Conservation (phyloP, 805 yeast genomes). For the Hanseniaspora nectarophila region DNA sequence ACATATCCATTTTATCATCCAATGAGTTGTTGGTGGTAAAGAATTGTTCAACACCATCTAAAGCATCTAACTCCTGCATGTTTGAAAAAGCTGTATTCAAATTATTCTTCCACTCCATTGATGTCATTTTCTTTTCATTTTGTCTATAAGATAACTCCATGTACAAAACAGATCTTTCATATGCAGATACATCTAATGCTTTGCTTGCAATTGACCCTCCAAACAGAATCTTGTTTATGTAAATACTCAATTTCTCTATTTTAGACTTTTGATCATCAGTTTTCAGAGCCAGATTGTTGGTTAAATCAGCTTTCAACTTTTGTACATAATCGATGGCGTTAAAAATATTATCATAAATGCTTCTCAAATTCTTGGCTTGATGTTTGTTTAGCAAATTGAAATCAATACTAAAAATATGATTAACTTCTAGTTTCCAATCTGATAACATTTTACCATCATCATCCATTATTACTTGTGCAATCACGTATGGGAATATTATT, state of each 20-base stretch:
- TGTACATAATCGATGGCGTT: slow-evolving; percentile 70
- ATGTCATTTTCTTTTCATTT: slow-evolving; percentile 19
- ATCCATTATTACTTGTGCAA: slow-evolving; percentile 49
- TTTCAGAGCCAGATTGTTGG: slow-evolving; percentile 27
- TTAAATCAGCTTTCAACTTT: slow-evolving; percentile 46
- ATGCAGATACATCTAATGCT: slow-evolving; percentile 72
- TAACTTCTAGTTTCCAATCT: slow-evolving; percentile 43
- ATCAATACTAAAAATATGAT: slow-evolving; percentile 42
- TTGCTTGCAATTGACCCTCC: slow-evolving; percentile 55
- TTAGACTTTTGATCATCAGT: slow-evolving; percentile 26
- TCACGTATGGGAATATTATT: slow-evolving; percentile 65
- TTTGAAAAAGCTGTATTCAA: slow-evolving; percentile 75
- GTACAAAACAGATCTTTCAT: slow-evolving; percentile 76
- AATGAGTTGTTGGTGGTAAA: slow-evolving; percentile 52
- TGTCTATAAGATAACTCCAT: slow-evolving; percentile 60
- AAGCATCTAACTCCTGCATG: slow-evolving; percentile 78
- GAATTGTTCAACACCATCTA: slow-evolving; percentile 70
- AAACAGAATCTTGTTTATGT: slow-evolving; percentile 46
- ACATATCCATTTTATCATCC: slow-evolving; percentile 64
- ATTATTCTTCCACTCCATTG: slow-evolving; percentile 26
- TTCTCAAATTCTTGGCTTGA: slow-evolving; percentile 46
- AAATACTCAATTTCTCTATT: slow-evolving; percentile 35
- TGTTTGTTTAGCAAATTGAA: slow-evolving; percentile 38
- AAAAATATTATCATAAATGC: slow-evolving; percentile 63
- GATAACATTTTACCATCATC: slow-evolving; percentile 30